These are phyloP conservation scores for Eucalyptus marginata DNA, from an alignment of 345 rosid genomes.

Conservation along the genomic window DNA sequence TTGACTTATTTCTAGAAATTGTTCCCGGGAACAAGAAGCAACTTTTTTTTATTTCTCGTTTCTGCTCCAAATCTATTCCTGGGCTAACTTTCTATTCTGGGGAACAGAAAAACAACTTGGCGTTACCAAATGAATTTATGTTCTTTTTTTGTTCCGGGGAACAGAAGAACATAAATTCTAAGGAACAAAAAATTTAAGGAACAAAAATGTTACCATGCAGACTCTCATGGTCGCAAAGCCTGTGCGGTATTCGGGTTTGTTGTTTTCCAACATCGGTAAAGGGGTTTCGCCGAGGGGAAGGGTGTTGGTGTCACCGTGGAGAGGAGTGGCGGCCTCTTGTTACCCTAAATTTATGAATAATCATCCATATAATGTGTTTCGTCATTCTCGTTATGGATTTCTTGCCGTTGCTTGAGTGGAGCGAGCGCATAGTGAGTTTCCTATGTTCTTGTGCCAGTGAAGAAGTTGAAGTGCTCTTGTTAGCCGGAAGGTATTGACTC, in stretches of 20 bases:
- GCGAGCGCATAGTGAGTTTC: not conserved
- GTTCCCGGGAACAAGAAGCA: no score
- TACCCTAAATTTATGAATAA: not conserved
- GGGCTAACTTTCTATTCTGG: no score
- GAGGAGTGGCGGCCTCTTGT: not conserved
- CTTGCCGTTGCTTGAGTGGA: not conserved
- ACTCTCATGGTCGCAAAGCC: not conserved
- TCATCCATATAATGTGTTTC: not conserved
- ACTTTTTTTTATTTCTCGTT: no score
- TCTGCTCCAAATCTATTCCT: no score
- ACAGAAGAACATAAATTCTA: no score
- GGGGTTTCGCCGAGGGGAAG: not conserved
- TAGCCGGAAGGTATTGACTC: accelerated
- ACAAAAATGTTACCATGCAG: no score
- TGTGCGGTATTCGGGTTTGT: not conserved
- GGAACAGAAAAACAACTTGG: no score
- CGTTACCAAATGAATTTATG: no score
- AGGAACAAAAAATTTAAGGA: no score
- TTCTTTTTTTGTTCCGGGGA: no score
- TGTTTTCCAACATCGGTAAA: not conserved
- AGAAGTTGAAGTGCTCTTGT: not conserved
- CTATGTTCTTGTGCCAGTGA: not conserved
- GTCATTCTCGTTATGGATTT: not conserved
- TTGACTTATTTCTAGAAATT: no score
- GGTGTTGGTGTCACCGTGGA: not conserved